Evolutionary conservation across 1,284 basidiomycete genomes (phyloP).

Genomic region (Waitea zeae): DNA sequence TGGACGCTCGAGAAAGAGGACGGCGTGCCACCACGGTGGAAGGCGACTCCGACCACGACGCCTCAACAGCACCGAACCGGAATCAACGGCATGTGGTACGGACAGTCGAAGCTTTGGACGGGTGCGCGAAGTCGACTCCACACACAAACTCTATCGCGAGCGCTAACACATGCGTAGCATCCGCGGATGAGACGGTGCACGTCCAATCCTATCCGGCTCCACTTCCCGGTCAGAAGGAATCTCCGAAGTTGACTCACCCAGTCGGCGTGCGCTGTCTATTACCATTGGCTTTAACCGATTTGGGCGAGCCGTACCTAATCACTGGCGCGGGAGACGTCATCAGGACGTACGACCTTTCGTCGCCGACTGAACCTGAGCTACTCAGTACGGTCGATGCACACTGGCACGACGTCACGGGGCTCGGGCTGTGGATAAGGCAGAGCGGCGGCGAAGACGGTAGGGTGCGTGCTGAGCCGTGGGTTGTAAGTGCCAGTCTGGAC

Average conservation of each 20-base stretch:
- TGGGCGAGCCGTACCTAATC: slow-evolving; percentile 52
- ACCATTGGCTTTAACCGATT: slow-evolving; percentile 40
- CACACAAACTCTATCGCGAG: neutral
- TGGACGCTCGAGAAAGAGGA: slow-evolving; percentile 46
- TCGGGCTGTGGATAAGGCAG: slow-evolving; percentile 53
- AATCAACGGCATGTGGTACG: slow-evolving; percentile 55
- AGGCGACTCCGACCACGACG: slow-evolving; percentile 32
- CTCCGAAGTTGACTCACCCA: slow-evolving; percentile 44
- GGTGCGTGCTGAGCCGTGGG: slow-evolving; percentile 47
- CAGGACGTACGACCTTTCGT: slow-evolving; percentile 39
- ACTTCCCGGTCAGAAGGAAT: slow-evolving; percentile 13
- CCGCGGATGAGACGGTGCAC: slow-evolving; percentile 72
- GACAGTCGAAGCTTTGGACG: slow-evolving; percentile 65
- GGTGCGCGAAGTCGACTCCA: slow-evolving; percentile 42
- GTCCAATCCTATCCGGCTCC: slow-evolving; percentile 17
- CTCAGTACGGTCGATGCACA: slow-evolving; percentile 64
- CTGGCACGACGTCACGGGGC: slow-evolving; percentile 68
- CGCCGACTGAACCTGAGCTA: slow-evolving; percentile 32
- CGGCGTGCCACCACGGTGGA: slow-evolving; percentile 39
- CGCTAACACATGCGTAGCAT: too few relatives aligned
- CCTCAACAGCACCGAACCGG: slow-evolving; percentile 62
- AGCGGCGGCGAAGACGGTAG: slow-evolving; percentile 23
- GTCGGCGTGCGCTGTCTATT: slow-evolving; percentile 57
- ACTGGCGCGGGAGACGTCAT: slow-evolving; percentile 75
- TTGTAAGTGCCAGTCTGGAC: slow-evolving; percentile 72